Evolutionary conservation across 768 basidiomycete species (phyloP).

Genomic region (Tephrocybe sp.): DNA sequence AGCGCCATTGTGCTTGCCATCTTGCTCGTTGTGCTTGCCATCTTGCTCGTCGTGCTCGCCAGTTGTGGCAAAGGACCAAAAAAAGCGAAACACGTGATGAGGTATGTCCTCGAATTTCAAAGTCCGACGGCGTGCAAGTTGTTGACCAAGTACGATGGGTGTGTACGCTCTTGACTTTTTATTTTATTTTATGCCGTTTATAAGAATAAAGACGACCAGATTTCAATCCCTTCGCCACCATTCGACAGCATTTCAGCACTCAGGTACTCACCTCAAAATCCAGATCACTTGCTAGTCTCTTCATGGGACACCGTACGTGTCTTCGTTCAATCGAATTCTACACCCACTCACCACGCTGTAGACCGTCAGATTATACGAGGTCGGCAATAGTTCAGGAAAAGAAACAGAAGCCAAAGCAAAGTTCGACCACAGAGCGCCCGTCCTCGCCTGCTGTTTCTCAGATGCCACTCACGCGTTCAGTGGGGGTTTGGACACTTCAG

Average conservation of each 20-base stretch:
- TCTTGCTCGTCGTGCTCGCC: slow-evolving; percentile 10
- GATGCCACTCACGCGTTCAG: slow-evolving; percentile 71
- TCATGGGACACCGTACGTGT: slow-evolving; percentile 80
- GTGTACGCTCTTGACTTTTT: background rate
- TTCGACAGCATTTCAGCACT: slow-evolving; percentile 84
- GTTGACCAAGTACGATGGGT: slow-evolving; percentile 7
- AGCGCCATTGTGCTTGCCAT: slow-evolving; percentile 32
- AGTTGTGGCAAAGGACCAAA: background rate
- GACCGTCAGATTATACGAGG: slow-evolving; percentile 51
- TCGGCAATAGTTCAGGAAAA: slow-evolving; percentile 54
- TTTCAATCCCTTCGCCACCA: slow-evolving; percentile 60
- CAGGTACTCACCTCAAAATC: slow-evolving; percentile 76
- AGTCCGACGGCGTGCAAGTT: background rate
- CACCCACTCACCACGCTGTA: slow-evolving; percentile 8
- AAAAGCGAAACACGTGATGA: too few relatives aligned
- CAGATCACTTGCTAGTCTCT: slow-evolving; percentile 76
- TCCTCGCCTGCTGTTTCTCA: slow-evolving; percentile 78
- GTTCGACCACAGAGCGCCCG: slow-evolving; percentile 85
- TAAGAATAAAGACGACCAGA: slow-evolving; percentile 20
- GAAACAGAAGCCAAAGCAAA: slow-evolving; percentile 71
- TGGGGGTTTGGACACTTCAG: slow-evolving; percentile 82
- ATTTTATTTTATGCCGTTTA: background rate
- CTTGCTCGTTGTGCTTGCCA: slow-evolving; percentile 9
- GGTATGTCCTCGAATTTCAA: too few relatives aligned
- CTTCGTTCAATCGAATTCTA: background rate